Evolutionary conservation across 2,329 filamentous ascomycete species (phyloP), one percentile per base, ranked within the genome.

Genomic region (Fusarium piperis): DNA sequence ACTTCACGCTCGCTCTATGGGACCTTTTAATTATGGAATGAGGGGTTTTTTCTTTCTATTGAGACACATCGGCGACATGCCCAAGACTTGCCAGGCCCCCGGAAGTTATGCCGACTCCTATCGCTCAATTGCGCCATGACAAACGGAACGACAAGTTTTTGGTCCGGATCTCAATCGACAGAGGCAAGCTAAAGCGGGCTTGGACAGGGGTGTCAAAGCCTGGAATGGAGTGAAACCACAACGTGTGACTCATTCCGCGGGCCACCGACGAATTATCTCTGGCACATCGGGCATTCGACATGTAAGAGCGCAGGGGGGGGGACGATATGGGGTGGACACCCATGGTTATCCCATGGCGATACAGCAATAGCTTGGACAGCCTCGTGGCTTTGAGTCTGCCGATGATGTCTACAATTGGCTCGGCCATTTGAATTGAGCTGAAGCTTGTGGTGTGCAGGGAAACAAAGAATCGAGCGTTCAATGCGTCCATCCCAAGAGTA

Each of bases 211-310:
- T 77, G 36, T 5, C 18, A 71, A 52, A 68, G 64, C 65, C 56
- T 75, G 67, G 72, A 76, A 76, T 75, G 70, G 64, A 74, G 66
- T 77, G 75, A 77, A 76, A 77, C 75, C 53, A 62, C 61, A 66
- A 55, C 62, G 68, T 77, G 75, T 77, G 75, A 77, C 75, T 77
- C 75, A 77, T 76, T 74, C 52, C 60, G 63, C 55, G 65, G 71
- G 48, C 58, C 66, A 67, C 65, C 58, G 57, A 73, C 69, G 70
- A 76, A 75, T 76, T 63, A 72, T 64, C 62, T 61, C 65, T 64
- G 46, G 64, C 65, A 66, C 51, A 62, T 65, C 65, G 60, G 44
- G 67, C 70, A 71, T 74, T 52, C 71, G 41, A 67, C 44, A 69
- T 62, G 60, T 44, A 69, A 67, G 35, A 63, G 67, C 67, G 33